phyloP scores from a whole-genome alignment of 176 grass and related monocot species.

The Rhipidocladum racemiflorum region DNA sequence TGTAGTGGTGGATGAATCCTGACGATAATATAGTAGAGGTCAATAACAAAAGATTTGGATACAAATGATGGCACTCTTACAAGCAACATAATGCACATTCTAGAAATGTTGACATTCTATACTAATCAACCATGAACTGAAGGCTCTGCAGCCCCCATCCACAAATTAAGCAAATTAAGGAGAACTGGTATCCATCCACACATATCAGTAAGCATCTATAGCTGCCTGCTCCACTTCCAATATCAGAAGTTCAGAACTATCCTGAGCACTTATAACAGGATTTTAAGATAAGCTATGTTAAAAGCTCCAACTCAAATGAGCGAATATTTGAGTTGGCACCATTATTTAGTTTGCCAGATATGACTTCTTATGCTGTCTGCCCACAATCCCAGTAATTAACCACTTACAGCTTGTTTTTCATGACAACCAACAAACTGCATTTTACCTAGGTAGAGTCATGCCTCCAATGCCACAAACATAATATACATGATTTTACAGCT shows the following conservation, averaged over 20 bases:
- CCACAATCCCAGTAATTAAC: background rate
- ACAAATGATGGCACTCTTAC: slow-evolving; percentile 22
- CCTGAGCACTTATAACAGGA: background rate
- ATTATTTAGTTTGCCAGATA: background rate
- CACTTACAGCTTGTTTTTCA: background rate
- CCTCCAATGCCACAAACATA: background rate
- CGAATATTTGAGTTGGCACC: background rate
- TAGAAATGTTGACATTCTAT: slow-evolving; percentile 5
- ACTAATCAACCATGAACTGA: slow-evolving; percentile 4
- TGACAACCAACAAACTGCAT: background rate
- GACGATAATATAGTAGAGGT: slow-evolving; percentile 54
- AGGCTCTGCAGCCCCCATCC: background rate
- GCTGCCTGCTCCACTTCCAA: background rate
- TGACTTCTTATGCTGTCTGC: background rate
- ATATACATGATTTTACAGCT: background rate
- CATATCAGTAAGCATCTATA: slow-evolving; percentile 7
- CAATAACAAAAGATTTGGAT: slow-evolving; percentile 41
- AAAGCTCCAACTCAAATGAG: background rate
- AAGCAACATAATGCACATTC: slow-evolving; percentile 32
- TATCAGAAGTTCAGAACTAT: background rate
- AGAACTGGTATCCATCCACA: background rate
- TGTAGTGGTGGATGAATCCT: slow-evolving; percentile 56
- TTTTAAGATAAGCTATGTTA: background rate
- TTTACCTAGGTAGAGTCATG: background rate
- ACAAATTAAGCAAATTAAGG: background rate